Evolutionary conservation across 2,329 filamentous ascomycete genomes (phyloP), one percentile per base, ranked within the genome.

Genomic region (Alternaria metachromatica): DNA sequence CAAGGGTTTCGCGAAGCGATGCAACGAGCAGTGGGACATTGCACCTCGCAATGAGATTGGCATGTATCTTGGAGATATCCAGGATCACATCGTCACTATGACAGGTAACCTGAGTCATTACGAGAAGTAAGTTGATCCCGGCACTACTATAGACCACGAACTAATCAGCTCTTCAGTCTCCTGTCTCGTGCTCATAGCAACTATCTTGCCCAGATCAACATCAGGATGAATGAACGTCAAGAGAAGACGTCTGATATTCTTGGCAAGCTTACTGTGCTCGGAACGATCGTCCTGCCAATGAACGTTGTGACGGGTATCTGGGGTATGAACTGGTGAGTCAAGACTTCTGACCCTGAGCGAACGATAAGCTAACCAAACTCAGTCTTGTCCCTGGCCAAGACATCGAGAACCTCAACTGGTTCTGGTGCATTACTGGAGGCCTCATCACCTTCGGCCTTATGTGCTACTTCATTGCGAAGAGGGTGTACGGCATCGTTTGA

Each of bases 41-140:
- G 95, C 96, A 6, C 96, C 96, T 11, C 88, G 94, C 66, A 96
- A 92, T 33, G 96, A 99, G 78, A 98, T 99, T 77, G 96, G 96
- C n/a, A 82, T 99, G 57, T 99, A 98, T 81, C 84, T 99, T 62
- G 96, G 96, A 66, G 96, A 99, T 83, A 99, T 99, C 68, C 96
- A 99, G 80, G 96, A 99, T 83, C 96, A 99, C 79, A 98, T 99
- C 72, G 90, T 99, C 72, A 99, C 96, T 67, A 99, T 99, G 96
- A 98, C 95, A 41, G 92, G 92, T 55, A 99, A 98, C 78, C 82
- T 99, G 76, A 92, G 90, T 69, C 96, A 99, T 78, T 98, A 98
- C 76, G 96, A 99, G 82, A 97, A 94, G 92, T 96, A 84, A 75
- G 90, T 84, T 48, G 20, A 43, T 4, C 15, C 21, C 50, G 21